Percentiles rank a stretch among this genome's conserved stretches.
Conservation (phyloP, 2,329 filamentous ascomycete species). For the Fusarium sp. region DNA sequence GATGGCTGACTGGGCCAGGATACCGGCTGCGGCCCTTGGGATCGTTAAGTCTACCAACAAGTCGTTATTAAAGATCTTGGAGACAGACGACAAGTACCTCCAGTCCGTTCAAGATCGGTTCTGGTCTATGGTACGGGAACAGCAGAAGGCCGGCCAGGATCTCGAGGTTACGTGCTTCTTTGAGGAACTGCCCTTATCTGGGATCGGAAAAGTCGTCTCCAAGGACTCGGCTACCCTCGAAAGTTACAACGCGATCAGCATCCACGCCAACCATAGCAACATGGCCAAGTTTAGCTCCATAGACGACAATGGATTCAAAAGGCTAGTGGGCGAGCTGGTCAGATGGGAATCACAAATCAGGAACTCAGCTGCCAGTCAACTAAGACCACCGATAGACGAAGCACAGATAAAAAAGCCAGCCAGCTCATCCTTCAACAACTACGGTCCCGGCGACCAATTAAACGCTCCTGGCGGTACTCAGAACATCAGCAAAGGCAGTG, state of each 20-base stretch:
- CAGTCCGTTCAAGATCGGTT: slow-evolving; percentile 46
- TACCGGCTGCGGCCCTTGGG: slow-evolving; percentile 47
- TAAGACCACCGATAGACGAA: no score
- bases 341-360: slow-evolving; percentile 11
- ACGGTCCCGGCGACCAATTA: background rate
- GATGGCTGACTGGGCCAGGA: slow-evolving; percentile 52
- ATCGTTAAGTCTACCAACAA: slow-evolving; percentile 51
- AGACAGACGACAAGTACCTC: slow-evolving; percentile 46
- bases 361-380: background rate
- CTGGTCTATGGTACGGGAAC: slow-evolving; percentile 46
- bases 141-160: slow-evolving; percentile 20
- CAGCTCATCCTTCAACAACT: background rate
- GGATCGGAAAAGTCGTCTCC: slow-evolving; percentile 44
- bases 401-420: background rate
- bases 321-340: slow-evolving; percentile 38
- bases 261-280: slow-evolving; percentile 49
- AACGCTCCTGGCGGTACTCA: background rate
- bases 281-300: slow-evolving; percentile 24
- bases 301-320: slow-evolving; percentile 45
- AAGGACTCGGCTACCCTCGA: slow-evolving; percentile 50
- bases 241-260: slow-evolving; percentile 44
- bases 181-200: slow-evolving; percentile 50
- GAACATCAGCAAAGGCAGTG: background rate
- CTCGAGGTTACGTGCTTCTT: slow-evolving; percentile 52
- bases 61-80: slow-evolving; percentile 46